A percentile compares a stretch with the other conserved stretches of the same genome.
phyloP scores from a whole-genome alignment of 306 rosid genomes.

The Rosa lucieae region DNA sequence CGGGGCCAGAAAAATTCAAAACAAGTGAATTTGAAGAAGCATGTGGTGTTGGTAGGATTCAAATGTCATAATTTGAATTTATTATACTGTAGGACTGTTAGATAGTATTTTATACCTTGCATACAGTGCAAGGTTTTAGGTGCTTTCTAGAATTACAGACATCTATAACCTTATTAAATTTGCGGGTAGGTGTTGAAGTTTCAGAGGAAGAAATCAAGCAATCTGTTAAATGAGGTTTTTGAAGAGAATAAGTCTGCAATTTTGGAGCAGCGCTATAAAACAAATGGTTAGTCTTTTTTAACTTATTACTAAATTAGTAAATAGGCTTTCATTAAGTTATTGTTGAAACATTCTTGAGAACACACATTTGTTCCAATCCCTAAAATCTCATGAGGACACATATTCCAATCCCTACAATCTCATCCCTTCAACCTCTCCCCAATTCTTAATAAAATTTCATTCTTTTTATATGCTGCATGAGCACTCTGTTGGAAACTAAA shows the following conservation, averaged over 20 bases:
- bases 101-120: neutral
- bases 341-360: too few relatives aligned
- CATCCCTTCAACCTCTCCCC: neutral
- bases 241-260: constrained; percentile 68
- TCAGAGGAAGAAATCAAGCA: constrained; percentile 65
- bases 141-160: neutral
- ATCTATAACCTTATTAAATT: constrained; percentile 12
- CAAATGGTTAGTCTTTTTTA: constrained; percentile 49
- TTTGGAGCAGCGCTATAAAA: constrained; percentile 73
- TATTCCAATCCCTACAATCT: neutral
- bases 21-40: constrained; percentile 70
- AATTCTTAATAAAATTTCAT: neutral
- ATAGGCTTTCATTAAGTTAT: neutral
- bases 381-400: too few relatives aligned
- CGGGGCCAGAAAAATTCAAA: constrained; percentile 51
- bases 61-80: neutral
- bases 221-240: constrained; percentile 60
- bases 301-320: too few relatives aligned
- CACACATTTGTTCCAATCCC: neutral
- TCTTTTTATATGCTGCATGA: neutral
- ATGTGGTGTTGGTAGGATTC: constrained; percentile 85
- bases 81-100: constrained; percentile 2
- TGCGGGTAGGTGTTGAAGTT: constrained; percentile 66
- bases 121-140: neutral
- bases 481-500: neutral